A percentile compares a stretch with the other conserved stretches of the same genome.
phyloP scores from a whole-genome alignment of 352 stramenopile species.

The Globisporangium parvum region DNA sequence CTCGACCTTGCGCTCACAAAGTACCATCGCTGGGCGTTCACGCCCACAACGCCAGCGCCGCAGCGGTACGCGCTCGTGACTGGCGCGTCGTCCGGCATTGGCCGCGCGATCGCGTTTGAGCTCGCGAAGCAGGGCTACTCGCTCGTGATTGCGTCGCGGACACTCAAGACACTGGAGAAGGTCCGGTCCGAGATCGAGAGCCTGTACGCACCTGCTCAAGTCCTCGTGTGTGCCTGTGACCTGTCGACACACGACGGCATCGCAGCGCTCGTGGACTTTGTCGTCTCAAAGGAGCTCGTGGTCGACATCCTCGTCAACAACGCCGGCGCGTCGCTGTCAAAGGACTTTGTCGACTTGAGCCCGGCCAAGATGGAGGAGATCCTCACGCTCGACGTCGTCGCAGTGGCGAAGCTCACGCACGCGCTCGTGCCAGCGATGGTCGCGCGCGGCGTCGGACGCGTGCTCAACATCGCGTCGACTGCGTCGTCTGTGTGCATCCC shows the following conservation, averaged over 20 bases:
- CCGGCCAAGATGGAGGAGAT: constrained; percentile 40
- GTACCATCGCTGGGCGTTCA: constrained; percentile 61
- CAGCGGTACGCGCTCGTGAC: constrained; percentile 69
- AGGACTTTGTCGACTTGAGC: constrained; percentile 38
- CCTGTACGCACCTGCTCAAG: constrained; percentile 49
- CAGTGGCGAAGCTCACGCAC: constrained; percentile 52
- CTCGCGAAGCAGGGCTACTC: constrained; percentile 79
- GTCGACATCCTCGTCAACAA: constrained; percentile 88
- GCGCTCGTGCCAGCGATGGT: constrained; percentile 72
- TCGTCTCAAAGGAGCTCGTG: constrained; percentile 49
- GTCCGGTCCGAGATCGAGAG: constrained; percentile 70
- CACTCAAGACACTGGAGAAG: constrained; percentile 48
- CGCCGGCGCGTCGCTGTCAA: constrained; percentile 34
- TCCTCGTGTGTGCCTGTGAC: constrained; percentile 55
- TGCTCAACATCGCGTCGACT: constrained; percentile 81
- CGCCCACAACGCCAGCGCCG: constrained; percentile 36
- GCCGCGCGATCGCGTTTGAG: constrained; percentile 69
- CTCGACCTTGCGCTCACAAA: constrained; percentile 47
- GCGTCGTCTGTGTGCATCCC: constrained; percentile 39
- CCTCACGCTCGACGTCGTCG: constrained; percentile 64
- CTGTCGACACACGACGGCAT: constrained; percentile 44
- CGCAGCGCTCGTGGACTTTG: constrained; percentile 41
- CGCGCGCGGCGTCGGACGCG: constrained; percentile 48
- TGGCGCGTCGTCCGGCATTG: constrained; percentile 66
- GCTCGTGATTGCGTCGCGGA: constrained; percentile 58